Base-by-base conservation (phyloP, 345 rosid species). In the Lepidium aucheri region DNA sequence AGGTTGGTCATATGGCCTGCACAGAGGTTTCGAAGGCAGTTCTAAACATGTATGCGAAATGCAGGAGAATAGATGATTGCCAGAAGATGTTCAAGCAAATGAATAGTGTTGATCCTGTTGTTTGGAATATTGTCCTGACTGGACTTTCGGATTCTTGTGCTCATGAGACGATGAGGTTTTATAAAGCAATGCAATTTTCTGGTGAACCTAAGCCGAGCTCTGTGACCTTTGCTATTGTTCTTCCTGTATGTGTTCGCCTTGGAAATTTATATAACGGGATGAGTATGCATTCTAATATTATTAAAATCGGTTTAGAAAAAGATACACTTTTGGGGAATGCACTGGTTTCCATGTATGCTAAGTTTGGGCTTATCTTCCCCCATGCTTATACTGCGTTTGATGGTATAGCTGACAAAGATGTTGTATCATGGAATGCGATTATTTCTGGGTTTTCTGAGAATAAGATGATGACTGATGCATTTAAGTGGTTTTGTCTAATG, bases 381-480 rank as follows among this genome's bases (percentile, higher is more conserved):
- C 85, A 88, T 76, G 87, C 96, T 5, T 77, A 62, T 46, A 58
- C 83, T 55, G 86, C 79, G 47, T 91, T 88, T 77, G 50, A 69
- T 62, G 63, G 77, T 69, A 86, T 88, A 53, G 30, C 24, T 67
- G 78, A 82, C 50, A 88, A 84, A 74, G 97, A 91, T 60, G 90
- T 86, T 12, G 82, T 91, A 72, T 86, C 97, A 2, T 88, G 96
- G 96, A 88, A 91, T 78, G 94, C 96, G 35, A 74, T 88, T 18
- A 85, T 91, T 76, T 86, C 96, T 18, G 97, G 96, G 69, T 80
- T 86, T 80, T 81, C 94, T 41, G 94, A 85, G 84, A 85, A 86
- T 49, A 77, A 73, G 68, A 56, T 88, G 70, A 70, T 70, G 40
- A 70, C 49, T 8, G 71, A 73, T 38, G 91, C 96, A 7, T 76